Base-by-base conservation (phyloP, 1,139 yeast genomes). In the Wickerhamomyces sp. region DNA sequence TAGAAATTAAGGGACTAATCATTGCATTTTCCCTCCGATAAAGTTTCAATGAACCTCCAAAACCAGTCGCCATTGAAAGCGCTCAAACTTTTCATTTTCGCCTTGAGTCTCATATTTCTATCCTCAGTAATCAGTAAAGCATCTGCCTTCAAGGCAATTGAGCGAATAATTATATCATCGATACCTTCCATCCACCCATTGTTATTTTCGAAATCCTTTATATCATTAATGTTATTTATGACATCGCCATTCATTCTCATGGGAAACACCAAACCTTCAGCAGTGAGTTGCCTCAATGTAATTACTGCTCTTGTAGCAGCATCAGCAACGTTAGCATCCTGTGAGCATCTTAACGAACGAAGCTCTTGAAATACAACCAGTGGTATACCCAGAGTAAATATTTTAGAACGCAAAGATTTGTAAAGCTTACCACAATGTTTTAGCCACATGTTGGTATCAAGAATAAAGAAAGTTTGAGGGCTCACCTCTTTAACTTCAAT, bases 271-370 rank as follows among this genome's bases (percentile, higher is more conserved):
- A 63, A 75, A 73, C 72, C 68, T 35, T 83, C 80, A 22, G 72
- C 60, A 51, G 78, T 80, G 40, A 84, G 63, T 52, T 82, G 89
- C 44, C 90, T 68, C 25, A 83, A 73, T 7, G 83, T 80, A 15
- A 83, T 81, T 15, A 84, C 89, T 2, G 89, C 84, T 42, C 92
- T 65, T 0, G 92, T 83, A 1, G 92, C 92, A 2, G 90, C 84
- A 57, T 84, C 94, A 3, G 88, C 79, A 24, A 83, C 81, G 5
- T 85, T 76, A 6, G 82, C 83, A 55, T 84, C 94, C 18, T 79
- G 74, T 3, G 88, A 80, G 54, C 83, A 78, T 43, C 94, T 63
- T 46, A 84, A 63, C n/a, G 86, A 81, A 50, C 92, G 64, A 44
- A 84, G 64, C 52, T 84, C 94, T 63, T 84, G 94, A 56, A 84